Evolutionary conservation across 257 asterid genomes (phyloP).

Genomic region (Gentiana dahurica): DNA sequence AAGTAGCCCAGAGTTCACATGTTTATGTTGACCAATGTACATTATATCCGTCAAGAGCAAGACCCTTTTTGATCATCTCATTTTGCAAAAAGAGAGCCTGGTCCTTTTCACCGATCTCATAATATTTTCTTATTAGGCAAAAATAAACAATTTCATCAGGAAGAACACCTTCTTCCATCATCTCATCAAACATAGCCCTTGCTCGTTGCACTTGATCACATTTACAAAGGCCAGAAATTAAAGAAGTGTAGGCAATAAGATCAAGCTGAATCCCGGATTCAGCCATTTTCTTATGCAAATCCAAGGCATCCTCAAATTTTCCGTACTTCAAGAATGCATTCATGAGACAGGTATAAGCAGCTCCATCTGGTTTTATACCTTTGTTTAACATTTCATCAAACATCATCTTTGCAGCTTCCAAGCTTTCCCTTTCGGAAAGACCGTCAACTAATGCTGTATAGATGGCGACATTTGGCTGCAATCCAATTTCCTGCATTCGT

Average conservation of each 20-base stretch:
- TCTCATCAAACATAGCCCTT: constrained; percentile 53
- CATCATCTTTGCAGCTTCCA: constrained; percentile 53
- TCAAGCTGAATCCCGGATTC: constrained; percentile 58
- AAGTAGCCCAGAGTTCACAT: constrained; percentile 14
- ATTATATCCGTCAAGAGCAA: constrained; percentile 22
- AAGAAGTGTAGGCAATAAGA: constrained; percentile 66
- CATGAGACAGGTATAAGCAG: constrained; percentile 57
- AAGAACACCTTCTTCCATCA: constrained; percentile 61
- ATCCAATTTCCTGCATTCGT: constrained; percentile 37
- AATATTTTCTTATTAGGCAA: constrained; percentile 60
- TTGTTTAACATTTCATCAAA: constrained; percentile 55
- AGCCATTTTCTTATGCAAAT: constrained; percentile 49
- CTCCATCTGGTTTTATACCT: constrained; percentile 59
- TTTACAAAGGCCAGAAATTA: constrained; percentile 66
- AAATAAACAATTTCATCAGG: constrained; percentile 69
- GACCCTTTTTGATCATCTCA: constrained; percentile 59
- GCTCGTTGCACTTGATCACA: constrained; percentile 55
- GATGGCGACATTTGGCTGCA: constrained; percentile 55
- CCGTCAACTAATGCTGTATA: constrained; percentile 75
- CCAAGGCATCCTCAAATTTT: constrained; percentile 56
- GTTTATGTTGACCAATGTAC: constrained; percentile 21
- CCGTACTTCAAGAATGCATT: constrained; percentile 65
- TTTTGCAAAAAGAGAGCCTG: constrained; percentile 52
- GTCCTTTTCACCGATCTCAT: constrained; percentile 45
- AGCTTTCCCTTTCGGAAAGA: constrained; percentile 42